phyloP scores from a whole-genome alignment of 2,329 filamentous ascomycete genomes.

The Oidium heveae region DNA sequence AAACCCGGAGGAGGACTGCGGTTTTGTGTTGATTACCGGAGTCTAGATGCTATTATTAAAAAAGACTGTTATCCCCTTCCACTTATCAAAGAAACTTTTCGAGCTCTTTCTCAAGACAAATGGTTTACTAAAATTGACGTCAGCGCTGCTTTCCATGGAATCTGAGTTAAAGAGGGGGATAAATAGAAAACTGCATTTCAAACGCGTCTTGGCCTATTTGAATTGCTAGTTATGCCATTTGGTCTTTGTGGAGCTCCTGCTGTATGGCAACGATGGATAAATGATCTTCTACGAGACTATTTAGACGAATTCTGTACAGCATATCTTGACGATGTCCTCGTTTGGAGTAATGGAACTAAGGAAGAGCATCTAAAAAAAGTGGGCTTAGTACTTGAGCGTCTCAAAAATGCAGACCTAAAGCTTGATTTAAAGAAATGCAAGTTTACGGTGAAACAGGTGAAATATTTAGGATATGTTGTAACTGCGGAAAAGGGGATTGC shows the following conservation, averaged over 20 bases:
- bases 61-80: neutral
- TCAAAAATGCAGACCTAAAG: too few species aligned
- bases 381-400: neutral
- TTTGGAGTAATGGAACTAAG: neutral
- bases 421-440: too few species aligned
- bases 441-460: too few species aligned
- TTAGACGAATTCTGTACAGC: neutral
- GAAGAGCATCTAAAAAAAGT: neutral
- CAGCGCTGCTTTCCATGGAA: neutral
- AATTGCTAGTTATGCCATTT: neutral
- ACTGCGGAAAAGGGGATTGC: neutral
- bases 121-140: neutral
- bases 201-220: neutral
- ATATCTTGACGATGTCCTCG: neutral
- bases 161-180: neutral
- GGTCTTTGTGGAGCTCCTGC: neutral
- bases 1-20: neutral
- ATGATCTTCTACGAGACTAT: neutral
- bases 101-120: neutral
- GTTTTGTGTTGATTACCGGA: neutral
- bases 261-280: neutral
- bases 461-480: too few species aligned
- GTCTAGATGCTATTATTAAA: neutral
- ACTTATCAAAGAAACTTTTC: neutral
- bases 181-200: neutral